Base-by-base conservation (phyloP, 2,329 filamentous ascomycete genomes). In the Lachnellula subtilissima region DNA sequence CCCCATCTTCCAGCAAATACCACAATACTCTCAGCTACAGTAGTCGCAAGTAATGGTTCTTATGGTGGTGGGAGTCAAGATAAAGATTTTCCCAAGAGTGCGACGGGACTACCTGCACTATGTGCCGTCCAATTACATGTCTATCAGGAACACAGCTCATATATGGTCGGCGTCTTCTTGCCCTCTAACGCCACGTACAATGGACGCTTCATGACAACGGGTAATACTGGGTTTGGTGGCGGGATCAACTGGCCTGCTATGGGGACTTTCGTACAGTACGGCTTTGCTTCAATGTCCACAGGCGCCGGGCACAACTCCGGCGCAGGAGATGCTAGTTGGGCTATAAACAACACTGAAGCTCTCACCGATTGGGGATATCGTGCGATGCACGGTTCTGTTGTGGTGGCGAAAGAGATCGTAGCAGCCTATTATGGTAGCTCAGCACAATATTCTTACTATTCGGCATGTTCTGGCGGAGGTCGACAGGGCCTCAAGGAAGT, bases 221-320 rank as follows among this genome's bases (percentile, higher is more conserved):
- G 76, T 3, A 77, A 77, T 64, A 74, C 75, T 35, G 76, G 75
- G 0, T 77, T 75, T 61, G 71, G 69, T 5, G 76, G 76, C 37
- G 75, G 76, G 12, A 74, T 78, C 53, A 77, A 77, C 54, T 78
- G 72, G 70, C 67, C 72, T 3, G 77, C 78, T 56, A 79, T 80
- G 76, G 78, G 67, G 17, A 47, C 49, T 7, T 36, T 46, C 37
- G 39, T 48, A 4, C 39, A 68, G 25, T 73, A 75, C 53, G 75
- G 75, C 8, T 75, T 75, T 53, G 74, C 74, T 4, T 65, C 71
- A 4, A 61, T 75, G 12, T 73, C 72, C 2, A 77, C 75, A 0
- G 74, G 78, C 58, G 76, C 73, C 0, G 76, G 76, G 8, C 76
- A 78, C 58, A 70, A 65, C 50, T 74, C 73, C 1, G 61, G 64